Evolutionary conservation across 108 stramenopile genomes (phyloP), one percentile per base, ranked within the genome.

Genomic region (Cyclotella choctawhatcheeana): DNA sequence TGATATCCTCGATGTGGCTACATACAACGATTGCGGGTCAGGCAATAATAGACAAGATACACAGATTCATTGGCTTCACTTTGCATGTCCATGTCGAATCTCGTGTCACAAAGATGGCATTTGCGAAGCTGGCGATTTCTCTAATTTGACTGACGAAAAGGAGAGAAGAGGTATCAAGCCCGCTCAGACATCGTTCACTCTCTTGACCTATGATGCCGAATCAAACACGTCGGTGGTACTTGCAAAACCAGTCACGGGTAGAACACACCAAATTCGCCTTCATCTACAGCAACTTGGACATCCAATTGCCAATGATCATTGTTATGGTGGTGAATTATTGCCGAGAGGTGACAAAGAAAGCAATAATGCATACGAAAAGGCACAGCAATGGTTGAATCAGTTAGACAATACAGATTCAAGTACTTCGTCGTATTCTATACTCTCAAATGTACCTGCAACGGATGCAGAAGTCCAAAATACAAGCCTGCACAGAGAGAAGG

Each of bases 251-350:
- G 68, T 64, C 20, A 96, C 95, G 22, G 96, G 93, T 14, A 52
- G 96, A 21, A 97, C 92, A 1, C 96, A 97, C 77, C 95, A 96
- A 71, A 58, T 97, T 56, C 86, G 96, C 26, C 67, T 94, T 4
- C 96, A 97, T 52, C 65, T 90, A 31, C 95, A 96, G 64, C 64
- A 81, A 58, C 30, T 93, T 20, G 90, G 90, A 0, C 88, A 91
- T 77, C 89, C 96, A 5, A 94, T 97, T 70, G 91, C 90, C 32
- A 97, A 97, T 55, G 96, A 97, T 77, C 90, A 92, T 35, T 87
- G 89, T 70, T 97, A 97, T 70, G 96, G 96, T 47, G 96, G 93
- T 35, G 86, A 89, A 17, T 77, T 91, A 35, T 89, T n/a, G n/a
- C n/a, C 81, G 84, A 91, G 69, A 62, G 85, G 72, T 17, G 89